Conservation (phyloP, 2,329 filamentous ascomycete genomes). For the Penicillium frequentans region DNA sequence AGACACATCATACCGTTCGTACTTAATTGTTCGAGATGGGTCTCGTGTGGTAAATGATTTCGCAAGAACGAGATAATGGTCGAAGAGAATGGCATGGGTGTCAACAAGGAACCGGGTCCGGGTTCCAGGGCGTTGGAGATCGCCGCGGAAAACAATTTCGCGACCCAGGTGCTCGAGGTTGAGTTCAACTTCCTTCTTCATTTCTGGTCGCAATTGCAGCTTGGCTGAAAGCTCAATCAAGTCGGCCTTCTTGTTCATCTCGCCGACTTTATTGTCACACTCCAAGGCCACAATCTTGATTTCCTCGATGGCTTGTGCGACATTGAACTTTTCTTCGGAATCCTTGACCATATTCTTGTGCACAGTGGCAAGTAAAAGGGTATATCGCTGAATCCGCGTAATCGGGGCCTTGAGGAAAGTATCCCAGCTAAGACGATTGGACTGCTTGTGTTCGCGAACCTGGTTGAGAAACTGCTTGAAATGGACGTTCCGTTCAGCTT, state of each 20-base stretch:
- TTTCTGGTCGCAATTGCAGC: constrained; percentile 80
- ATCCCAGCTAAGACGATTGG: constrained; percentile 85
- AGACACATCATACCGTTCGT: constrained; percentile 85
- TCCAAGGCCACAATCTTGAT: constrained; percentile 86
- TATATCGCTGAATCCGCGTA: constrained; percentile 86
- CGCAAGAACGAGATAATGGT: constrained; percentile 91
- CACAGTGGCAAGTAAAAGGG: constrained; percentile 77
- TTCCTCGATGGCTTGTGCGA: constrained; percentile 82
- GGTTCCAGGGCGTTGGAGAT: constrained; percentile 82
- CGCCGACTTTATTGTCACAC: constrained; percentile 88
- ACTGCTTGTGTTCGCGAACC: constrained; percentile 73
- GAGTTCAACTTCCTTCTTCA: constrained; percentile 77
- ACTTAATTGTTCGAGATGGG: constrained; percentile 69
- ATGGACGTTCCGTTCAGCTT: constrained; percentile 78
- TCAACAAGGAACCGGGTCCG: constrained; percentile 93
- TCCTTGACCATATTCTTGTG: constrained; percentile 80
- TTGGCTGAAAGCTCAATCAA: constrained; percentile 81
- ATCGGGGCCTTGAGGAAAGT: constrained; percentile 93
- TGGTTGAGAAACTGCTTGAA: constrained; percentile 85
- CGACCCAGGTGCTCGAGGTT: constrained; percentile 93
- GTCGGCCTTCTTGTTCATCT: constrained; percentile 87
- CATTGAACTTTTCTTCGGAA: constrained; percentile 83
- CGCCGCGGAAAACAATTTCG: constrained; percentile 83
- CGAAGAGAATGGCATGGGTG: constrained; percentile 89
- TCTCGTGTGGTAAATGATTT: constrained; percentile 72